Percentiles rank a stretch among this genome's conserved stretches.
These are phyloP conservation scores for Plectosphaerella plurivora DNA, from an alignment of 2,329 filamentous ascomycete species.

Conservation along the genomic window DNA sequence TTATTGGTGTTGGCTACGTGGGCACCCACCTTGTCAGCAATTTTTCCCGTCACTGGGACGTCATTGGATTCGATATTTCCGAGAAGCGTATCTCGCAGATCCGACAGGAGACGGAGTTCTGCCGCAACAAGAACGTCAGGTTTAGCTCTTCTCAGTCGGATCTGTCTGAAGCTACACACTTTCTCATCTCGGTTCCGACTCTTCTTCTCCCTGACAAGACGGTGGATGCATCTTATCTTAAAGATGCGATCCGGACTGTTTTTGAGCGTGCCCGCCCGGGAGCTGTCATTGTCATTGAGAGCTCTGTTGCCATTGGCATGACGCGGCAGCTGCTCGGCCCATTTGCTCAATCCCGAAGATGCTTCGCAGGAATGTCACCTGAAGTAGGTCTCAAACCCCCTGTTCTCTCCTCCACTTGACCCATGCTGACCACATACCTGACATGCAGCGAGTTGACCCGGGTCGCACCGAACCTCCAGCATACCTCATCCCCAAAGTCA, in stretches of 20 bases:
- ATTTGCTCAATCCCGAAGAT: slow-evolving; percentile 32
- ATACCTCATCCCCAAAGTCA: slow-evolving; percentile 44
- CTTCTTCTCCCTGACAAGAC: slow-evolving; percentile 39
- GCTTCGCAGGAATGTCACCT: slow-evolving; percentile 46
- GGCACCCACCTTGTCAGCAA: slow-evolving; percentile 41
- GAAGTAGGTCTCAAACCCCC: slow-evolving; percentile 17
- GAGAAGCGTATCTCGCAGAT: slow-evolving; percentile 30
- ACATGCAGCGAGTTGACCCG: slow-evolving; percentile 40
- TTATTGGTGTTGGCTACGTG: slow-evolving; percentile 50
- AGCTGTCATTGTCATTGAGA: slow-evolving; percentile 46
- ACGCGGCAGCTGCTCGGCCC: slow-evolving; percentile 44
- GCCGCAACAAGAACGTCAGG: neutral
- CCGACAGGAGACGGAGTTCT: slow-evolving; percentile 14
- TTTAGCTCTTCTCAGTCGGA: slow-evolving; percentile 11
- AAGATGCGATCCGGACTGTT: slow-evolving; percentile 37
- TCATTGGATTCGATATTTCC: slow-evolving; percentile 45
- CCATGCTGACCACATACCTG: neutral
- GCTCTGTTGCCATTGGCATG: slow-evolving; percentile 51
- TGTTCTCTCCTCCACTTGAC: neutral
- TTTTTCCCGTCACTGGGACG: slow-evolving; percentile 34
- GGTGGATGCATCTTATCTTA: slow-evolving; percentile 42
- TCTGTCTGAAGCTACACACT: slow-evolving; percentile 41
- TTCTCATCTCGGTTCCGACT: slow-evolving; percentile 50
- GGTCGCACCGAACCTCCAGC: slow-evolving; percentile 36
- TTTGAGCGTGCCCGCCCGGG: slow-evolving; percentile 34